Conservation (phyloP, 192 early-diverging fungal species). For the Mortierella claussenii region DNA sequence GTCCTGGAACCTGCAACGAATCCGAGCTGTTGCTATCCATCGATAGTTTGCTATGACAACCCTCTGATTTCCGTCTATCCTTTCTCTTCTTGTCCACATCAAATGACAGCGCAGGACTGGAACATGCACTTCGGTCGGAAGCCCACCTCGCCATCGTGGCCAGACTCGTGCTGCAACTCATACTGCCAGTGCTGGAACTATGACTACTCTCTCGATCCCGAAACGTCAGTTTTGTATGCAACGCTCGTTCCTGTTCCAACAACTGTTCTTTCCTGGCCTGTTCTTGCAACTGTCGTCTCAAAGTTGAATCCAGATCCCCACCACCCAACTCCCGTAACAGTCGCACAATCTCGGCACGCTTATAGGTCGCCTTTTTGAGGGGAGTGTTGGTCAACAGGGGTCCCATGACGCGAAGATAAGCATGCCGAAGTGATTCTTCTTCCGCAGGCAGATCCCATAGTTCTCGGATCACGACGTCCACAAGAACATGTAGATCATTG, state of each 20-base stretch:
- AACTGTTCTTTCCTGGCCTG: conserved; percentile 13
- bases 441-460: conserved; percentile 78
- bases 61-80: background rate
- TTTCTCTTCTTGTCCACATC: conserved; percentile 18
- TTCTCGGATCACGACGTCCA: conserved; percentile 90
- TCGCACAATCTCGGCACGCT: conserved; percentile 59
- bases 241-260: conserved; percentile 10
- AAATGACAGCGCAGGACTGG: conserved; percentile 17
- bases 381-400: conserved; percentile 75
- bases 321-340: conserved; percentile 56
- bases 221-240: conserved; percentile 18
- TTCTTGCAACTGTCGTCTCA: conserved; percentile 29
- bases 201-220: conserved; percentile 30
- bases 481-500: conserved; percentile 88
- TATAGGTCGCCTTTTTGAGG: conserved; percentile 56
- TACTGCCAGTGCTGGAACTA: too few relatives aligned
- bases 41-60: conserved; percentile 8
- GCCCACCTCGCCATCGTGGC: conserved; percentile 3
- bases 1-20: conserved; percentile 17
- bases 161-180: too few relatives aligned
- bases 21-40: conserved; percentile 6
- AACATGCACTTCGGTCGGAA: conserved; percentile 18
- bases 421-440: conserved; percentile 71
- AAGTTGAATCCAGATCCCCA: conserved; percentile 17
- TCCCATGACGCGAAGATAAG: conserved; percentile 73